These are phyloP conservation scores for Populus hybrid DNA, from an alignment of 441 rosid genomes.

Conservation along the genomic window DNA sequence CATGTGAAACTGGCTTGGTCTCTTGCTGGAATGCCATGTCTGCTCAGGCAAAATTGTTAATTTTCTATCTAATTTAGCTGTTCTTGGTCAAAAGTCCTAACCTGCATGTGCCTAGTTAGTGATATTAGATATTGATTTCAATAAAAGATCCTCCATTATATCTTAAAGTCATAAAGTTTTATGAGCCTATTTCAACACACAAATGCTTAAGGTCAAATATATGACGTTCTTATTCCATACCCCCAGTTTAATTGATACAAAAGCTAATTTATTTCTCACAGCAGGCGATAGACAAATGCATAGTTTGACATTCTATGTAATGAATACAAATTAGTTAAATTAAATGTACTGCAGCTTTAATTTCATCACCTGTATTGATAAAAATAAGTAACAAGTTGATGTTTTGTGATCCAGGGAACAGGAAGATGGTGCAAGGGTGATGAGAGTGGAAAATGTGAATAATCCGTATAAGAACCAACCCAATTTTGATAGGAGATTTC, in stretches of 20 bases:
- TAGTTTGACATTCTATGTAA: too few relatives aligned
- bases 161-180: neutral
- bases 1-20: neutral
- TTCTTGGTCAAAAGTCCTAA: too few relatives aligned
- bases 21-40: too few relatives aligned
- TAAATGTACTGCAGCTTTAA: neutral
- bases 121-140: too few relatives aligned
- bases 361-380: neutral
- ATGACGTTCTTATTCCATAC: too few relatives aligned
- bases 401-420: constrained; percentile 46
- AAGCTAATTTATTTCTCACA: too few relatives aligned
- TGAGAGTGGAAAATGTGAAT: constrained; percentile 76
- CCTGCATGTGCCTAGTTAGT: too few relatives aligned
- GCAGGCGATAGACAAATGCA: too few relatives aligned
- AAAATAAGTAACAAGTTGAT: constrained; percentile 1
- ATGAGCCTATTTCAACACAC: neutral
- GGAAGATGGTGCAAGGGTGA: constrained; percentile 80
- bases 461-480: constrained; percentile 74
- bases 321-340: too few relatives aligned
- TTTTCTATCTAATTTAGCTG: too few relatives aligned
- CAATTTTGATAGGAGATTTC: constrained; percentile 67
- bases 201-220: too few relatives aligned
- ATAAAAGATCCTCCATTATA: neutral
- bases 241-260: too few relatives aligned
- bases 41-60: neutral